A percentile compares a stretch with the other conserved stretches of the same genome.
Conservation (phyloP, 1,139 yeast genomes). For the Magnusiomyces clavatus region DNA sequence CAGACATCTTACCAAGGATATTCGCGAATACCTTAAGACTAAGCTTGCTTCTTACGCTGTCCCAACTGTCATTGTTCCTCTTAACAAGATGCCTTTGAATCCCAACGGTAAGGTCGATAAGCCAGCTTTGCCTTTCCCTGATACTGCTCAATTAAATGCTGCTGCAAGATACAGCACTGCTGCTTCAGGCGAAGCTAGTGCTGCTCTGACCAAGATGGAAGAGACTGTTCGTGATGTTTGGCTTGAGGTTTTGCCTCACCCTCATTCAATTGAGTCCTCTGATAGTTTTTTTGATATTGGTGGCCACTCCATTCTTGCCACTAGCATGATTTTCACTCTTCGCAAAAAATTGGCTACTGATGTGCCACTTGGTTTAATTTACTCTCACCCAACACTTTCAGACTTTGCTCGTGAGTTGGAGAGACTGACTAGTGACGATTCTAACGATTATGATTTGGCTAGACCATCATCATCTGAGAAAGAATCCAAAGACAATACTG, state of each 20-base stretch:
- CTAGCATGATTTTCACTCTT: constrained; percentile 91
- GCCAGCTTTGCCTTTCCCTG: constrained; percentile 94
- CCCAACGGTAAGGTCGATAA: constrained; percentile 99
- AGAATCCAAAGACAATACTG: constrained; percentile 26
- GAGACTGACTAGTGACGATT: constrained; percentile 37
- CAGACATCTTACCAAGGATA: constrained; percentile 68
- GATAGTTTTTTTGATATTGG: constrained; percentile 97
- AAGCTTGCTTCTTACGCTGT: constrained; percentile 91
- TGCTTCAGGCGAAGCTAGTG: constrained; percentile 16
- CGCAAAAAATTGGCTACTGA: constrained; percentile 72
- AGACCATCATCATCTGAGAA: constrained; percentile 33
- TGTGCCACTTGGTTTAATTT: constrained; percentile 82
- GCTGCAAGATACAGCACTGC: constrained; percentile 40
- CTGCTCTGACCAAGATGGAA: constrained; percentile 54
- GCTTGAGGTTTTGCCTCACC: constrained; percentile 80
- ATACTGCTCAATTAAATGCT: constrained; percentile 69
- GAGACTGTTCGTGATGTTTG: constrained; percentile 68
- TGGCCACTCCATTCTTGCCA: constrained; percentile 95
- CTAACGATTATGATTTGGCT: constrained; percentile 28
- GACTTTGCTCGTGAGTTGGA: constrained; percentile 71
- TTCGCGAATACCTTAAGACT: constrained; percentile 73
- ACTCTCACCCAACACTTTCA: constrained; percentile 78
- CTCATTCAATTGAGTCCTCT: constrained; percentile 62
- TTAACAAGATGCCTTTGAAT: constrained; percentile 79
- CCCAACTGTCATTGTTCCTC: constrained; percentile 85